Conservation (phyloP, 106 monocot species). For the Dioscorea dumetorum region DNA sequence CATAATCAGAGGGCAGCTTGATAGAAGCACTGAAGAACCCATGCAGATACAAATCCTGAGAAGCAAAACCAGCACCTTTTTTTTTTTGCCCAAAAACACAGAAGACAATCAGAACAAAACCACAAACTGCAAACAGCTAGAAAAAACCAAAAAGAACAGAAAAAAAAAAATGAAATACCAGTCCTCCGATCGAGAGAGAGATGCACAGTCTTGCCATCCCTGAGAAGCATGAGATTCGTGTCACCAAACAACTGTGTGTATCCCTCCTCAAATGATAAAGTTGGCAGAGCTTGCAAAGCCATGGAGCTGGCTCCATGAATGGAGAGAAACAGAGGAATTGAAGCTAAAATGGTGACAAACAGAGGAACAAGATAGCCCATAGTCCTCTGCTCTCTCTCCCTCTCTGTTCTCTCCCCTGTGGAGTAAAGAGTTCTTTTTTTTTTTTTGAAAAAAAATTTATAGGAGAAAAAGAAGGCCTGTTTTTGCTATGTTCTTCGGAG, state of each 20-base stretch:
- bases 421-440: too few species aligned
- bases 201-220: slow-evolving; percentile 20
- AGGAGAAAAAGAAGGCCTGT: background rate
- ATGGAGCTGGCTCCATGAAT: background rate
- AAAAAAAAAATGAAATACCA: background rate
- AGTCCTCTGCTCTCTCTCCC: background rate
- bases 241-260: slow-evolving; percentile 23
- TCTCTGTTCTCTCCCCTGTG: background rate
- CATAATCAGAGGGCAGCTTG: slow-evolving; percentile 29
- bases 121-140: background rate
- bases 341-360: background rate
- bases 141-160: background rate
- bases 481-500: background rate
- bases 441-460: background rate
- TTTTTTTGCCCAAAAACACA: too few species aligned
- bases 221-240: slow-evolving; percentile 9
- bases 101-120: background rate
- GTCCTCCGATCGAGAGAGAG: slow-evolving; percentile 15
- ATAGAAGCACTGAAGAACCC: slow-evolving; percentile 34
- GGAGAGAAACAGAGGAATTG: background rate
- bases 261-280: slow-evolving; percentile 14
- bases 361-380: background rate
- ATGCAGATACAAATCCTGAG: slow-evolving; percentile 21
- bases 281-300: background rate
- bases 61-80: slow-evolving; percentile 23